phyloP scores from a whole-genome alignment of 306 rosid species.

The Inga oerstediana region DNA sequence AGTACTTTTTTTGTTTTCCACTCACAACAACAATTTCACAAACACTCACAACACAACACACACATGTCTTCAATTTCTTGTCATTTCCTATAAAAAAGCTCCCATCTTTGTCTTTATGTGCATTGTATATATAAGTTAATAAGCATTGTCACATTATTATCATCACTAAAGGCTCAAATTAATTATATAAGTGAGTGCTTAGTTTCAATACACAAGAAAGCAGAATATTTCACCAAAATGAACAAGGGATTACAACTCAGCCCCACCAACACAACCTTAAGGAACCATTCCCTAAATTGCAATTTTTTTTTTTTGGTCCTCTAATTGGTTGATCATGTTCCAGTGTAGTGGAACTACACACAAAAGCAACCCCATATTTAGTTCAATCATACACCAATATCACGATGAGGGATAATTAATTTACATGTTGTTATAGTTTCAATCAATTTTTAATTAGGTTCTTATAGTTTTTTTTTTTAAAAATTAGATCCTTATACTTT shows the following conservation, averaged over 20 bases:
- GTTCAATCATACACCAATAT: neutral
- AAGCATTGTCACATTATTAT: constrained; percentile 24
- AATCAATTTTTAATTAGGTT: too few relatives aligned
- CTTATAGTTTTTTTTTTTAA: too few relatives aligned
- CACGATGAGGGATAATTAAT: too few relatives aligned
- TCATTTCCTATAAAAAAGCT: constrained; percentile 25
- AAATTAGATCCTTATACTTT: too few relatives aligned
- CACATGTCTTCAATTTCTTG: neutral
- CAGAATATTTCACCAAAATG: constrained; percentile 20
- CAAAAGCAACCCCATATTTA: constrained; percentile 1
- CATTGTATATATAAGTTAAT: neutral
- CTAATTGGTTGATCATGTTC: neutral
- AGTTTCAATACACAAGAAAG: constrained; percentile 21
- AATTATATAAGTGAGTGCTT: neutral
- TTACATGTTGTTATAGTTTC: too few relatives aligned
- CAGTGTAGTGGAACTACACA: constrained; percentile 28
- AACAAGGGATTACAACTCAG: constrained; percentile 42
- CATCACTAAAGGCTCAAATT: constrained; percentile 31
- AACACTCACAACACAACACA: neutral
- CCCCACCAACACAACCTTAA: constrained; percentile 31
- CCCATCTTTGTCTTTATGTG: neutral
- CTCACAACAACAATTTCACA: neutral
- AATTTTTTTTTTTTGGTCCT: constrained; percentile 24
- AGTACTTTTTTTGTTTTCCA: constrained; percentile 31
- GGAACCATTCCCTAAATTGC: constrained; percentile 12